Evolutionary conservation across 352 stramenopile species (phyloP).

Genomic region (Pythium rhizo-oryzae): DNA sequence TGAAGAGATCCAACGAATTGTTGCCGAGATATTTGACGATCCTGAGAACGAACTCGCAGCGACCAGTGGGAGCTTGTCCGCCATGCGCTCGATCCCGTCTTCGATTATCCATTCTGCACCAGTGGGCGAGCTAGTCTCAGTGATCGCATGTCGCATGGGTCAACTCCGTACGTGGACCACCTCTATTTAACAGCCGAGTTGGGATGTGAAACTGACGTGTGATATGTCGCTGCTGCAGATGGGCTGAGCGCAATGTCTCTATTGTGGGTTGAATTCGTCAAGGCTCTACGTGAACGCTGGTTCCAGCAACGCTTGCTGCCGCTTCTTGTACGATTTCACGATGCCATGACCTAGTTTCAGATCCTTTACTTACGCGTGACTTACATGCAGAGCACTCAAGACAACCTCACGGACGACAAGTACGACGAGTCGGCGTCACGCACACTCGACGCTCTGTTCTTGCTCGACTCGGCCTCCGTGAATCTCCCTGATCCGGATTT

Average conservation of each 20-base stretch:
- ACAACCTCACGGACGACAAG: conserved; percentile 13
- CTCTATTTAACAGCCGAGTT: background rate
- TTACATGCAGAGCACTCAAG: conserved; percentile 11
- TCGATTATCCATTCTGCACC: conserved; percentile 47
- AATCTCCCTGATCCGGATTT: conserved; percentile 66
- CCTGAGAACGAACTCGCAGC: background rate
- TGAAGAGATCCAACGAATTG: conserved; percentile 58
- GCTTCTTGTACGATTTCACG: conserved; percentile 50
- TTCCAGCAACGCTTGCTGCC: conserved; percentile 68
- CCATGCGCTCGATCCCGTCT: conserved; percentile 12
- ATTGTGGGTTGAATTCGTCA: conserved; percentile 87
- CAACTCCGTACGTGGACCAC: conserved; percentile 54
- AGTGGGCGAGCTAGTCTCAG: conserved; percentile 69
- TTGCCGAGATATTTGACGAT: conserved; percentile 58
- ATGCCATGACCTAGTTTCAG: background rate
- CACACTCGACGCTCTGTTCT: conserved; percentile 48
- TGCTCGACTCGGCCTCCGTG: conserved; percentile 51
- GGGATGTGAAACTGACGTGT: conserved; percentile 11
- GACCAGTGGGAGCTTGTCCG: background rate
- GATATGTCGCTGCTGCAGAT: conserved; percentile 39
- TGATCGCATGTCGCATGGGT: conserved; percentile 67
- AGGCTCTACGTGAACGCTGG: conserved; percentile 68
- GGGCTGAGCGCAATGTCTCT: conserved; percentile 75
- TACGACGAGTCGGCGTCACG: conserved; percentile 14
- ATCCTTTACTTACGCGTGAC: background rate